These are phyloP conservation scores for Cinchona pubescens DNA, from an alignment of 257 asterid genomes.

Conservation along the genomic window DNA sequence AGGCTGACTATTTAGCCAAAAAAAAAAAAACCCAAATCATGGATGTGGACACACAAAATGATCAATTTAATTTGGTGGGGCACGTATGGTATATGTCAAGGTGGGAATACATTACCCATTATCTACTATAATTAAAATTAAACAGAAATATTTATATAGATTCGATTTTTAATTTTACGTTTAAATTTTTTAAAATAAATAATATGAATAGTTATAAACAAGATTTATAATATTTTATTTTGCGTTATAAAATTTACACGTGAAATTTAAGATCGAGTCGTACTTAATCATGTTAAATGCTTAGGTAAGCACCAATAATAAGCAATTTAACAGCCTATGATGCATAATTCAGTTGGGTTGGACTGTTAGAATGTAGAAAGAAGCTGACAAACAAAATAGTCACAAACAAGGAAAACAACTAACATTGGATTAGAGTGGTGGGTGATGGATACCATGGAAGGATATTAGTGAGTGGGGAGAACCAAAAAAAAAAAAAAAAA, in stretches of 20 bases:
- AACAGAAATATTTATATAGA: no score
- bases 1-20: not conserved
- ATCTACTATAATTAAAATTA: no score
- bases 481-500: no score
- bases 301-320: conserved; percentile 8
- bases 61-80: conserved; percentile 31
- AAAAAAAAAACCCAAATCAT: conserved; percentile 17
- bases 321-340: not conserved
- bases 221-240: no score
- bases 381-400: not conserved
- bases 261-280: no score
- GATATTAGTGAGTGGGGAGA: conserved; percentile 5
- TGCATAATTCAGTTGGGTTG: not conserved
- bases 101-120: conserved; percentile 14
- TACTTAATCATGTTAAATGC: not conserved
- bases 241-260: no score
- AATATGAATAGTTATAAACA: no score
- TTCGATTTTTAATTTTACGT: no score
- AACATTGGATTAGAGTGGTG: conserved; percentile 1
- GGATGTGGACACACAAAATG: conserved; percentile 20
- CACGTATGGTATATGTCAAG: conserved; percentile 22
- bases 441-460: not conserved
- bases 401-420: not conserved
- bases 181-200: no score
- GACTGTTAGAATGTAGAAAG: not conserved